Evolutionary conservation across 805 yeast species (phyloP), one percentile per base, ranked within the genome.

Genomic region (Candida insectalens): DNA sequence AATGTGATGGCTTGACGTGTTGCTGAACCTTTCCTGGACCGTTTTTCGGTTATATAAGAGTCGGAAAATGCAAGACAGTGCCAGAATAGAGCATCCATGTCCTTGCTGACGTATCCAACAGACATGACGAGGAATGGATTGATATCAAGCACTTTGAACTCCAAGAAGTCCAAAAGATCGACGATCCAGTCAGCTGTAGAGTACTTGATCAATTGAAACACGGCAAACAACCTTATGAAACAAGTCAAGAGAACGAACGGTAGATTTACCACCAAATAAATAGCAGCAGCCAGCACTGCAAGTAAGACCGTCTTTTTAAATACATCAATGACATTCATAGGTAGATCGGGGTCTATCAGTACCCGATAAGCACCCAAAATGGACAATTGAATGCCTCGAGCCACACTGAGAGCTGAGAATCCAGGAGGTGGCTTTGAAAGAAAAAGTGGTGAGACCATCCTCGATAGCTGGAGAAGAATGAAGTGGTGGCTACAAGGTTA

Each of bases 351-450:
- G 26, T 32, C 26, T 9, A 12, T 10, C 25, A 32, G 15, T 5
- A 26, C 18, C 19, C 35, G 18, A 13, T 26, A 32, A 14, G 30
- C 35, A 5, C 35, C 35, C 10, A 32, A 15, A 13, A 32, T 27
- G 5, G 35, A 27, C n/a, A 32, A 25, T 13, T 32, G 35, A 20
- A 32, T 7, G 10, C 35, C 35, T n/a, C 35, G 12, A 8, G 19
- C 15, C 2, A 32, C 19, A 18, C 30, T 32, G 7, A 26, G 22
- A 9, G 19, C 13, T 19, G 12, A 18, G 30, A 32, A 32, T 8
- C 13, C 30, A 12, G 35, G 30, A 18, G 35, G 35, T n/a, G 35
- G 35, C 17, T 19, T 12, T 8, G 35, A 32, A 26, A 32, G 18
- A 8, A 32, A 18, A 5, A 32, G 23, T 5, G 35, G 35, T 6